These are phyloP conservation scores for Microsporum canis DNA, from an alignment of 2,329 filamentous ascomycete species.

Conservation along the genomic window DNA sequence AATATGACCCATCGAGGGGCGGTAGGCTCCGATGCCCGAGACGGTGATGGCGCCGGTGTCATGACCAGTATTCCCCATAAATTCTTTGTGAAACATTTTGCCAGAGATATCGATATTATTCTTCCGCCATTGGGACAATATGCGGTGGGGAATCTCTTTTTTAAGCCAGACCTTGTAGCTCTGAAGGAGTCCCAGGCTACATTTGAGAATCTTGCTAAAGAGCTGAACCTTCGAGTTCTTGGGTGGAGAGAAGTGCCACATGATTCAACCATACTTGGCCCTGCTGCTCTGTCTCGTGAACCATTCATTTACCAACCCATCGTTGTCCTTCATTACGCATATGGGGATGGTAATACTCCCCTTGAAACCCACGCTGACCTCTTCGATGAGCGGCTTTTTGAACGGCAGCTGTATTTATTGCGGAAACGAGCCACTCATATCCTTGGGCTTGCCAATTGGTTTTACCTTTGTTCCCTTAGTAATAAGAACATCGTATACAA, in stretches of 20 bases:
- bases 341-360: conserved; percentile 69
- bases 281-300: conserved; percentile 85
- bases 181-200: conserved; percentile 80
- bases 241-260: conserved; percentile 94
- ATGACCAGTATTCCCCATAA: conserved; percentile 99
- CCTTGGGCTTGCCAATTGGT: conserved; percentile 95
- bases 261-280: conserved; percentile 85
- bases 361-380: conserved; percentile 64
- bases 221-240: conserved; percentile 75
- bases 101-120: conserved; percentile 75
- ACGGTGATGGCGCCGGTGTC: conserved; percentile 95
- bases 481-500: conserved; percentile 99
- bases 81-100: conserved; percentile 98
- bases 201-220: conserved; percentile 88
- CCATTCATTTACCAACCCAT: conserved; percentile 93
- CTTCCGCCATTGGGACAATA: conserved; percentile 86
- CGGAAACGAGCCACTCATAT: conserved; percentile 91
- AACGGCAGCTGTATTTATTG: conserved; percentile 85
- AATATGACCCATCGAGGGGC: conserved; percentile 99
- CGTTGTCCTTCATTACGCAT: conserved; percentile 74
- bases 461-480: conserved; percentile 90
- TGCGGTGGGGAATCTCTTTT: conserved; percentile 94
- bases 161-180: conserved; percentile 89
- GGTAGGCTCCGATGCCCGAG: conserved; percentile 92
- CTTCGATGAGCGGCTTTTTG: conserved; percentile 78